phyloP scores from a whole-genome alignment of 2,329 filamentous ascomycete genomes.

The Curvularia sp. region DNA sequence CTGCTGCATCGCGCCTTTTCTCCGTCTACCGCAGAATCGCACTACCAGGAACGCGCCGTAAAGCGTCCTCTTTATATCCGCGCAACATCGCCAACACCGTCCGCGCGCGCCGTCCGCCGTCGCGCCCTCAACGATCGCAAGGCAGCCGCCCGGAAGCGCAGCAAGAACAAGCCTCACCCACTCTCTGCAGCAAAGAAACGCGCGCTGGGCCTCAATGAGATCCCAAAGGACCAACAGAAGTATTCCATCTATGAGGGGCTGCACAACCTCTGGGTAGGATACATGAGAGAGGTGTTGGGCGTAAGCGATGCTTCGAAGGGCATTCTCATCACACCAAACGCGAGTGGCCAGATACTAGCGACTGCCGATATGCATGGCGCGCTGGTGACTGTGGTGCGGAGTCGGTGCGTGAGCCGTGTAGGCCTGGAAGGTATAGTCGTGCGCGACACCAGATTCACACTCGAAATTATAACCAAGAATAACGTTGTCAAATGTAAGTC shows the following conservation, averaged over 20 bases:
- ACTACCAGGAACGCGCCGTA: constrained; percentile 83
- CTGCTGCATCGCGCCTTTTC: constrained; percentile 82
- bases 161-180: constrained; percentile 66
- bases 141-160: constrained; percentile 31
- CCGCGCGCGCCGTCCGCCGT: constrained; percentile 49
- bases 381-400: constrained; percentile 79
- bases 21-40: constrained; percentile 70
- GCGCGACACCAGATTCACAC: constrained; percentile 83
- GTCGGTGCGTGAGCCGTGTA: constrained; percentile 79
- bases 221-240: constrained; percentile 71
- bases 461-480: constrained; percentile 79
- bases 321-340: constrained; percentile 62
- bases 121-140: constrained; percentile 62
- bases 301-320: constrained; percentile 52
- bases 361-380: constrained; percentile 94
- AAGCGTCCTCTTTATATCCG: constrained; percentile 81
- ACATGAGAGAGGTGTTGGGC: constrained; percentile 82
- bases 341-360: constrained; percentile 74
- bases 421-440: constrained; percentile 87
- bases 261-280: constrained; percentile 80
- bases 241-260: constrained; percentile 81
- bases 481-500: constrained; percentile 71
- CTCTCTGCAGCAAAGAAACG: constrained; percentile 83
- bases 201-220: constrained; percentile 72
- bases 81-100: constrained; percentile 71